Conservation (phyloP, 257 asterid species). For the Sherardia arvensis region DNA sequence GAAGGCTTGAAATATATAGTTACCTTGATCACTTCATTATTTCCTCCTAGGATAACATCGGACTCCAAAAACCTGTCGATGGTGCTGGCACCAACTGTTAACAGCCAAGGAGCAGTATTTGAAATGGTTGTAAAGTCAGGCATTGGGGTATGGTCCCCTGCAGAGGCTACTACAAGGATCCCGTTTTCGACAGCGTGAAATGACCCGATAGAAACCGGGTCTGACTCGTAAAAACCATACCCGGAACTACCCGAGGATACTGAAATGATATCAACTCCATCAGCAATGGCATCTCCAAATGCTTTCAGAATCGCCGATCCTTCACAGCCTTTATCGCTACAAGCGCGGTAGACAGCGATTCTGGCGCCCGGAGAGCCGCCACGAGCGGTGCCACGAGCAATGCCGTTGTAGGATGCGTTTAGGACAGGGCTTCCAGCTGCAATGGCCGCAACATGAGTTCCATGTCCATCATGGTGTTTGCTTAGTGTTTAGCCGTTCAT, state of each 20-base stretch:
- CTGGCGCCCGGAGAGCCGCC: constrained; percentile 73
- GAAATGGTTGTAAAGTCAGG: constrained; percentile 18
- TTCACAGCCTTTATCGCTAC: constrained; percentile 31
- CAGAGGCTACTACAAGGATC: constrained; percentile 53
- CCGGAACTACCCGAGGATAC: constrained; percentile 35
- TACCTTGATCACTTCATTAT: constrained; percentile 42
- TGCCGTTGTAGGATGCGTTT: constrained; percentile 60
- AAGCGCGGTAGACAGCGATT: constrained; percentile 74
- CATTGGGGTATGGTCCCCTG: constrained; percentile 54
- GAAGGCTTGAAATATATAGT: too few relatives aligned
- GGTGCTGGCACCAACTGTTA: too few relatives aligned
- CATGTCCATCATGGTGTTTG: constrained; percentile 51
- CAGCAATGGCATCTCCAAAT: constrained; percentile 61
- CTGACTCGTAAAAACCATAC: constrained; percentile 22
- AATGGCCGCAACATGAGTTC: too few relatives aligned
- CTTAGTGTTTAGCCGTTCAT: too few relatives aligned
- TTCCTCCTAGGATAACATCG: constrained; percentile 42
- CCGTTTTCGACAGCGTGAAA: constrained; percentile 65
- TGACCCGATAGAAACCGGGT: constrained; percentile 61
- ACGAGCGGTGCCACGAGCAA: constrained; percentile 57
- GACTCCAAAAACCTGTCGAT: constrained; percentile 61
- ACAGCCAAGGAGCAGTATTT: constrained; percentile 79
- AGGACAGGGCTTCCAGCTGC: constrained; percentile 62
- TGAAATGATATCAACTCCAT: constrained; percentile 60
- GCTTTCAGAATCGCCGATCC: constrained; percentile 61